Evolutionary conservation across 305 asterid genomes (phyloP), one percentile per base, ranked within the genome.

Genomic region (Solanum chacoense): DNA sequence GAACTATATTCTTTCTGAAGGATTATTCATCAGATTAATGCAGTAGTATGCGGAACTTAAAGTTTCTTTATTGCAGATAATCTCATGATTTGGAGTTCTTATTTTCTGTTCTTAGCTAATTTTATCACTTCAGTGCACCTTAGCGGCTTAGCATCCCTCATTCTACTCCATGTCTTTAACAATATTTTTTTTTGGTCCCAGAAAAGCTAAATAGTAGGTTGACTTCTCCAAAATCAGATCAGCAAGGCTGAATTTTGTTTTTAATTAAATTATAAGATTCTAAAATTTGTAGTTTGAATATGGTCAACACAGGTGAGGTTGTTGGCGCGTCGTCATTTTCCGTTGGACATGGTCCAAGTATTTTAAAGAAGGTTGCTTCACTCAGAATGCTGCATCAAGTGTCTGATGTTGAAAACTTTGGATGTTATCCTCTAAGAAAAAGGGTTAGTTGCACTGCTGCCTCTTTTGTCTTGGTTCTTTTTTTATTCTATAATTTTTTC

Each of bases 271-370:
- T 59, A 13, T 59, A 32, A 84, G 75, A 84, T 34, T 84, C 75
- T 59, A 32, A 85, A 88, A 77, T 90, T 91, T 78, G 90, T 87
- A 42, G 88, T 88, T 91, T 85, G 85, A 91, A 90, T 85, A 86
- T 90, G 92, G 89, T 89, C 81, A 92, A 91, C 77, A 34, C 89
- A 98, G 99, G 99, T 67, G 98, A 98, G 95, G 98, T 98, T 89
- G 97, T 96, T 74, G 99, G 99, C 59, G 95, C 98, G 18, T 96
- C 98, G 90, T 95, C 98, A 31, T 93, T 98, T 89, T 91, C 98
- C 6, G 94, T 98, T 85, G 98, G 97, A 88, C 98, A 92, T 87
- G 96, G 97, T 83, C 86, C 93, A 59, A 90, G 93, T 93, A 84
- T 91, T 80, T 87, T 95, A 92, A 96, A 93, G 92, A 98, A 95